These are phyloP conservation scores for Friedmanniomyces simplex DNA, from an alignment of 495 filamentous ascomycete genomes.

Conservation along the genomic window DNA sequence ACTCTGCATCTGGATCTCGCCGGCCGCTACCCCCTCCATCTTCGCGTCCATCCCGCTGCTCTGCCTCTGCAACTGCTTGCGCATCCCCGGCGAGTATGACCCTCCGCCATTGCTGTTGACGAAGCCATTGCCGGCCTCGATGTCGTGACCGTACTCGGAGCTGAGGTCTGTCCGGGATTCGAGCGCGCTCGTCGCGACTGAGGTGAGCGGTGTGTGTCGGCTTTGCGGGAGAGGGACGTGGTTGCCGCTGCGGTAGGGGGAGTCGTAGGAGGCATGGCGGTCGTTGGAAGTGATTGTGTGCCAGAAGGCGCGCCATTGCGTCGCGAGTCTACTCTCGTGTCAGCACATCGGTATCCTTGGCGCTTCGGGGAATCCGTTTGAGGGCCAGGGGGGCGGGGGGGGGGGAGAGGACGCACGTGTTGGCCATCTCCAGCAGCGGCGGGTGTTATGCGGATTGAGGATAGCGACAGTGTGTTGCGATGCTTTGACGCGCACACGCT, in stretches of 20 bases:
- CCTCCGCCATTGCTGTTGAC: constrained; percentile 45
- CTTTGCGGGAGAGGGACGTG: constrained; percentile 31
- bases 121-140: constrained; percentile 40
- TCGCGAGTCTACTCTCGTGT: constrained; percentile 3
- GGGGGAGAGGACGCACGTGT: background rate
- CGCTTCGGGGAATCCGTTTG: background rate
- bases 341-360: background rate
- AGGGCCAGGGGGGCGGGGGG: no score
- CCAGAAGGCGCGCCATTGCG: constrained; percentile 13
- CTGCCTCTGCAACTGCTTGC: constrained; percentile 56
- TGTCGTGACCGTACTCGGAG: constrained; percentile 23
- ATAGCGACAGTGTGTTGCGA: background rate
- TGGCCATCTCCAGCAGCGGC: background rate
- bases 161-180: constrained; percentile 37
- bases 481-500: background rate
- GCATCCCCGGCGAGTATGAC: constrained; percentile 82
- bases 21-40: constrained; percentile 53
- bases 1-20: constrained; percentile 93
- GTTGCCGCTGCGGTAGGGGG: constrained; percentile 33
- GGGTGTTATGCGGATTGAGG: background rate
- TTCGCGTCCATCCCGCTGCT: constrained; percentile 42
- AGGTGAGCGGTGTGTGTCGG: constrained; percentile 31
- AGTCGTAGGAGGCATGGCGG: constrained; percentile 38
- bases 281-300: constrained; percentile 30
- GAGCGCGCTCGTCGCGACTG: constrained; percentile 58